These are phyloP conservation scores for Boletus huronensis DNA, from an alignment of 768 basidiomycete genomes.

Conservation along the genomic window DNA sequence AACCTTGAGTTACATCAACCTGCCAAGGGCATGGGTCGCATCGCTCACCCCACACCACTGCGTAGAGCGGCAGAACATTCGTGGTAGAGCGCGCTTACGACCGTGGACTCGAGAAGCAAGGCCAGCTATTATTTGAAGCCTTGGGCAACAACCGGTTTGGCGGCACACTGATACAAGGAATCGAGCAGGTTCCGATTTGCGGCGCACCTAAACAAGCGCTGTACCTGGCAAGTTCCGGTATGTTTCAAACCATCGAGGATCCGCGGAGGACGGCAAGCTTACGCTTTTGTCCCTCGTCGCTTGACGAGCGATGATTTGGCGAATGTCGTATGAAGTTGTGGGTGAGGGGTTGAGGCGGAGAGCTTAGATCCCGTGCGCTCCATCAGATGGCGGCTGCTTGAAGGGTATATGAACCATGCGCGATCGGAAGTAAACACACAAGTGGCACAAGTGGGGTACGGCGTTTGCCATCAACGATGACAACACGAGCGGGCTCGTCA, in stretches of 20 bases:
- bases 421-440: conserved; percentile 5
- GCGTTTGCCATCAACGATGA: conserved; percentile 20
- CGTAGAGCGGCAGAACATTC: not conserved
- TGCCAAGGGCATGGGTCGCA: not conserved
- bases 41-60: not conserved
- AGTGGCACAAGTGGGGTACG: conserved; percentile 18
- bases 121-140: not conserved
- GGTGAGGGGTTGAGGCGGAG: conserved; percentile 2
- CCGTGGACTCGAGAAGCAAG: conserved; percentile 7
- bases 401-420: conserved; percentile 16
- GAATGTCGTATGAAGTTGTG: not conserved
- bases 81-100: not conserved
- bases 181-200: not conserved
- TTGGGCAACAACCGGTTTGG: not conserved
- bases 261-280: conserved; percentile 24
- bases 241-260: conserved; percentile 22
- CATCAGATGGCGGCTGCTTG: conserved; percentile 16
- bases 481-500: conserved; percentile 7
- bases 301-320: conserved; percentile 4
- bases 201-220: not conserved
- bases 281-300: conserved; percentile 3
- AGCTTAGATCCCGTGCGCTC: conserved; percentile 17
- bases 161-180: not conserved
- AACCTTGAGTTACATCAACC: conserved; percentile 15
- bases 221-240: conserved; percentile 14